Evolutionary conservation across 495 filamentous ascomycete genomes (phyloP).

Genomic region (Pseudoneurospora amorphoporcata): DNA sequence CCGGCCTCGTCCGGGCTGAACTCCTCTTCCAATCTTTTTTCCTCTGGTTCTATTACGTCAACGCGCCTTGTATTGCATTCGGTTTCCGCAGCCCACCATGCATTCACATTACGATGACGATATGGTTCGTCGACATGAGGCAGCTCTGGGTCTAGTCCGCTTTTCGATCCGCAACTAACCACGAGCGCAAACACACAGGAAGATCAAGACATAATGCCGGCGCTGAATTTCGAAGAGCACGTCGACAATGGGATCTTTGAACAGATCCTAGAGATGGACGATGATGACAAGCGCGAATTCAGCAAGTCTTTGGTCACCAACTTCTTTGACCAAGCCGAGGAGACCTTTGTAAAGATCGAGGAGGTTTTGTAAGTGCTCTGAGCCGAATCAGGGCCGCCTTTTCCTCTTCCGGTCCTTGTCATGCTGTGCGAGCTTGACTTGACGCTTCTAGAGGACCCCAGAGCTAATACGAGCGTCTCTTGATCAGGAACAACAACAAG

Average conservation of each 20-base stretch:
- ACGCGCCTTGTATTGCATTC: neutral
- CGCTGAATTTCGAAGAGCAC: conserved; percentile 53
- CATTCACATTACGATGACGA: conserved; percentile 4
- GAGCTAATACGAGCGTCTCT: conserved; percentile 8
- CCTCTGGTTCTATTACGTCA: neutral
- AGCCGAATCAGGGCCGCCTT: neutral
- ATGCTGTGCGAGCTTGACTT: neutral
- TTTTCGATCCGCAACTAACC: conserved; percentile 3
- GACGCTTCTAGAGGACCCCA: neutral
- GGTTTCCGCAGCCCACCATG: neutral
- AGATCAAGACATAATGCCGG: conserved; percentile 22
- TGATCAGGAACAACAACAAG: conserved; percentile 39
- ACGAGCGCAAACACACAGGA: conserved; percentile 8
- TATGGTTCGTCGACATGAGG: conserved; percentile 14
- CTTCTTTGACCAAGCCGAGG: conserved; percentile 86
- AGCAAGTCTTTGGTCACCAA: conserved; percentile 77
- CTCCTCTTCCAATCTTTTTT: neutral
- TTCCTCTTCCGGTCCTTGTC: neutral
- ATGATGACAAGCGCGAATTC: conserved; percentile 68
- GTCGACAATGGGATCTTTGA: conserved; percentile 77
- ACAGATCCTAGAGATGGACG: conserved; percentile 96
- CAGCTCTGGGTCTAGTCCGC: neutral
- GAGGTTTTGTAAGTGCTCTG: conserved; percentile 55
- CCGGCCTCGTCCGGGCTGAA: neutral
- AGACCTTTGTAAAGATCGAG: conserved; percentile 83